Evolutionary conservation across 257 asterid genomes (phyloP).

Genomic region (Gardenia jasminoides): DNA sequence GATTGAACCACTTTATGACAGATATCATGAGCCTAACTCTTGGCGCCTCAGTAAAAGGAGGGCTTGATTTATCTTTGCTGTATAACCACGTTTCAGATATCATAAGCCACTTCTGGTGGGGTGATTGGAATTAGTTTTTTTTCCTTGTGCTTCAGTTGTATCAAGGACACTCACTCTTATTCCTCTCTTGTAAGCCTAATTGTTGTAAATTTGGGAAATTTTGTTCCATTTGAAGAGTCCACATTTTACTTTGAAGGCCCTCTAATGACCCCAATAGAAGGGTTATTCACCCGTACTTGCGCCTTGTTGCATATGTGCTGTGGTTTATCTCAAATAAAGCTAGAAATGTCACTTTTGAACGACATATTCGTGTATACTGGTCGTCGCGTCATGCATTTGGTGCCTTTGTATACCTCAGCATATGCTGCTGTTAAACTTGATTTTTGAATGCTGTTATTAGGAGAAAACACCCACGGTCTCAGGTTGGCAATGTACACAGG

Average conservation of each 20-base stretch:
- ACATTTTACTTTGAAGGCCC: not conserved
- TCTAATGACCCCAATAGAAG: not conserved
- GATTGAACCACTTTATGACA: constrained; percentile 85
- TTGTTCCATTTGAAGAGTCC: not conserved
- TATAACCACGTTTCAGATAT: not conserved
- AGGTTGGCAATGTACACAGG: no score
- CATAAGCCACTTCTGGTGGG: not conserved
- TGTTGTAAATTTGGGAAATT: constrained; percentile 1
- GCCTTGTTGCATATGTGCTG: not conserved
- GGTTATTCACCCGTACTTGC: not conserved
- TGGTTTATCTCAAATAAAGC: not conserved
- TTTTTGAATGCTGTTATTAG: no score
- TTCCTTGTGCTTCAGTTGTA: not conserved
- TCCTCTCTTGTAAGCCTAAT: not conserved
- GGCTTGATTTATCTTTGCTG: constrained; percentile 36
- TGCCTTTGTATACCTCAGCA: no score
- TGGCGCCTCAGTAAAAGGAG: constrained; percentile 98
- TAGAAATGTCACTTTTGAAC: not conserved
- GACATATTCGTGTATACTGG: no score
- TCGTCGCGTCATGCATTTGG: no score
- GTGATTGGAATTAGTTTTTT: not conserved
- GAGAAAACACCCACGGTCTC: no score
- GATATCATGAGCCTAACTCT: constrained; percentile 92
- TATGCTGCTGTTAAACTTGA: no score
- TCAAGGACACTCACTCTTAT: not conserved